Evolutionary conservation across 176 grass and related monocot species (phyloP).

Genomic region (Pontederia crassipes): DNA sequence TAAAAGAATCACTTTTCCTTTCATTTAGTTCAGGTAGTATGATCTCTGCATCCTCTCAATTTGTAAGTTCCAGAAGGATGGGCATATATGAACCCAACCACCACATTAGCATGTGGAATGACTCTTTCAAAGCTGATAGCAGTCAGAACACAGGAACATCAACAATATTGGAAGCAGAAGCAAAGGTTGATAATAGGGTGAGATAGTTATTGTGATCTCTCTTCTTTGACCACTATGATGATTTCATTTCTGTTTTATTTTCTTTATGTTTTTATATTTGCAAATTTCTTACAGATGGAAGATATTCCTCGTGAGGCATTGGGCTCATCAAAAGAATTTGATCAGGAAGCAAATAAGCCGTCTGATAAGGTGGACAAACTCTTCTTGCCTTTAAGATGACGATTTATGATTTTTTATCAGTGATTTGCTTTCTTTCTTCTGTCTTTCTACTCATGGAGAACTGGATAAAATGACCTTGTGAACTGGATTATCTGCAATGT

Average conservation of each 20-base stretch:
- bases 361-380: conserved; percentile 16
- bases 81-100: conserved; percentile 47
- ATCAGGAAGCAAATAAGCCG: conserved; percentile 20
- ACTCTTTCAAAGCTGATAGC: conserved; percentile 50
- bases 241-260: conserved; percentile 2
- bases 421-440: too few relatives aligned
- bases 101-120: conserved; percentile 52
- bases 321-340: conserved; percentile 13
- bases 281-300: conserved; percentile 8
- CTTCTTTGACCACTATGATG: neutral
- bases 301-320: conserved; percentile 10
- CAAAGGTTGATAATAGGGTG: conserved; percentile 45
- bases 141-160: conserved; percentile 64
- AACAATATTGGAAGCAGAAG: conserved; percentile 46
- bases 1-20: neutral
- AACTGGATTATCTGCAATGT: too few relatives aligned
- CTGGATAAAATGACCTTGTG: too few relatives aligned
- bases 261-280: conserved; percentile 4
- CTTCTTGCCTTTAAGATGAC: neutral
- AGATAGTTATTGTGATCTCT: conserved; percentile 7
- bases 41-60: conserved; percentile 66
- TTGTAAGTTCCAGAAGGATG: conserved; percentile 40
- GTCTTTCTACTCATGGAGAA: too few relatives aligned
- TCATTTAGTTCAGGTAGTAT: conserved; percentile 48
- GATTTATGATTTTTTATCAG: neutral